Evolutionary conservation across 805 yeast genomes (phyloP).

Genomic region (Candida chauliodis): DNA sequence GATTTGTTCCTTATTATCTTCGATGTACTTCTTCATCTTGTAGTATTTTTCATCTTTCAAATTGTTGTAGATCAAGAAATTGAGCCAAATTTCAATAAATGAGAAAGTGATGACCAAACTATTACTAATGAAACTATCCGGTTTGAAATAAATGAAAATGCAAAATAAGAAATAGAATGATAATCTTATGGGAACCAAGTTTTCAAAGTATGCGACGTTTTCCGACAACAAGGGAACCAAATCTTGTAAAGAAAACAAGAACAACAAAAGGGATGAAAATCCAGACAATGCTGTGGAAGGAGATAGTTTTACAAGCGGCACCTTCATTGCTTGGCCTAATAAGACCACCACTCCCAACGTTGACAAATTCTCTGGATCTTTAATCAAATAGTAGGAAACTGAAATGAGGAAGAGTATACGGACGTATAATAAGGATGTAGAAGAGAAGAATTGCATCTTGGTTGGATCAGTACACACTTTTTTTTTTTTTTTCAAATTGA

Average conservation of each 20-base stretch:
- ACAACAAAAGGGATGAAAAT: slow-evolving; percentile 43
- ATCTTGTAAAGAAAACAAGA: slow-evolving; percentile 47
- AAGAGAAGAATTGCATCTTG: slow-evolving; percentile 49
- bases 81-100: slow-evolving; percentile 68
- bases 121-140: slow-evolving; percentile 51
- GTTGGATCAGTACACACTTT: not conserved
- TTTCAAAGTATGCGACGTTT: slow-evolving; percentile 52
- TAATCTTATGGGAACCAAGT: slow-evolving; percentile 57
- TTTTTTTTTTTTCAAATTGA: not conserved
- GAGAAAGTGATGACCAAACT: slow-evolving; percentile 57
- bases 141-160: slow-evolving; percentile 45
- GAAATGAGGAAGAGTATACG: slow-evolving; percentile 45
- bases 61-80: slow-evolving; percentile 57
- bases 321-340: slow-evolving; percentile 57
- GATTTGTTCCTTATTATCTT: slow-evolving; percentile 36
- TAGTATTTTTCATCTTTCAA: slow-evolving; percentile 61
- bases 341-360: slow-evolving; percentile 47
- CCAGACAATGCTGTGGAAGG: slow-evolving; percentile 47
- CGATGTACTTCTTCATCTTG: slow-evolving; percentile 40
- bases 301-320: slow-evolving; percentile 31
- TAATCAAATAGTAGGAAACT: slow-evolving; percentile 44
- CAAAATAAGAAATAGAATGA: slow-evolving; percentile 47
- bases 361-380: slow-evolving; percentile 43
- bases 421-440: slow-evolving; percentile 44
- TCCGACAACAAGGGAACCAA: slow-evolving; percentile 54